phyloP scores from a whole-genome alignment of 768 basidiomycete species.

The Termitomyces sp. region DNA sequence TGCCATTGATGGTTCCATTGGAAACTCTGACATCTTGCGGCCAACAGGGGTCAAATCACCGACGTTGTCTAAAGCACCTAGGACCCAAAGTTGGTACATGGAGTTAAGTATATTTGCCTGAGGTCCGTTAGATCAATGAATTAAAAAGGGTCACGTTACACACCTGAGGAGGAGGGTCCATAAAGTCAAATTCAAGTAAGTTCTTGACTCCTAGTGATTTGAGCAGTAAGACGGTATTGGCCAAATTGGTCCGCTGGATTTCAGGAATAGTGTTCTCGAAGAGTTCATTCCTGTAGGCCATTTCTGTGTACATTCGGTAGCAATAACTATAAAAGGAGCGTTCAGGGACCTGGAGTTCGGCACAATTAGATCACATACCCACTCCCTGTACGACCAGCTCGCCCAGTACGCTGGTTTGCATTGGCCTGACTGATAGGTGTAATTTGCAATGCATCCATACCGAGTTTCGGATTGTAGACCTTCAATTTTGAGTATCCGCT shows the following conservation, averaged over 20 bases:
- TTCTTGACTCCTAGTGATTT: conserved; percentile 98
- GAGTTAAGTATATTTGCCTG: conserved; percentile 97
- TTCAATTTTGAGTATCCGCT: conserved; percentile 96
- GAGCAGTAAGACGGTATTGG: conserved; percentile 91
- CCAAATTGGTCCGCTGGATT: conserved; percentile 96
- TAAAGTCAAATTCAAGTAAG: conserved; percentile 96
- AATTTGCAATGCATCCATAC: conserved; percentile 99
- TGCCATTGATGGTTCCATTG: conserved; percentile 98
- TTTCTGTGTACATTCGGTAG: conserved; percentile 96
- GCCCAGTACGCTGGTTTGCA: conserved; percentile 92
- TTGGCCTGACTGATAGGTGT: conserved; percentile 99
- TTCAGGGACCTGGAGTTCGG: background rate
- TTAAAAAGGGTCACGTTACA: conserved; percentile 1
- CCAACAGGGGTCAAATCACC: conserved; percentile 93
- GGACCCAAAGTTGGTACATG: conserved; percentile 99
- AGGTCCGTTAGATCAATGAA: background rate
- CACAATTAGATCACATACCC: conserved; percentile 48
- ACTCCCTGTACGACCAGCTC: conserved; percentile 93
- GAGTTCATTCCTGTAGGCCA: conserved; percentile 94
- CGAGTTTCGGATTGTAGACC: conserved; percentile 98
- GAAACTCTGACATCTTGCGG: conserved; percentile 98
- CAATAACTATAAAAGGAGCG: conserved; percentile 61
- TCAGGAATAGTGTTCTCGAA: conserved; percentile 97
- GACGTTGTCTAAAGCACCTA: conserved; percentile 94
- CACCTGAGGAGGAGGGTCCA: conserved; percentile 99